Evolutionary conservation across 1,284 basidiomycete species (phyloP).

Genomic region (Sporisorium iseilematis-ciliati): DNA sequence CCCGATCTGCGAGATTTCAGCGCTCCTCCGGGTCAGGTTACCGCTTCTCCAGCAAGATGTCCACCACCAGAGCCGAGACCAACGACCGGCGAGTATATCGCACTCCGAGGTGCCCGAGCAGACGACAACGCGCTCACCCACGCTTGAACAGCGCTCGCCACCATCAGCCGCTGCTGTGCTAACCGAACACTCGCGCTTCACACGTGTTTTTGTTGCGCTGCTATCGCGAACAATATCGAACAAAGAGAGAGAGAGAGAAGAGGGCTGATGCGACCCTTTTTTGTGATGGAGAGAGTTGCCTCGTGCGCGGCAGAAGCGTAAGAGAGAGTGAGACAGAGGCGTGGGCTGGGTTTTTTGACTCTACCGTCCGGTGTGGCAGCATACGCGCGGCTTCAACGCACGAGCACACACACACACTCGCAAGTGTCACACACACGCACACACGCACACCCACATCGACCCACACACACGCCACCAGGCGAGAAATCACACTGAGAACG

Average conservation of each 20-base stretch:
- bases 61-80: no score
- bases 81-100: background rate
- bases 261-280: no score
- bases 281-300: background rate
- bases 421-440: background rate
- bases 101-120: background rate
- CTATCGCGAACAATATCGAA: no score
- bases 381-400: conserved; percentile 1
- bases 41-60: background rate
- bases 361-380: background rate
- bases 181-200: no score
- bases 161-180: no score
- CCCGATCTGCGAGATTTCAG: no score
- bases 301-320: background rate
- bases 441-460: background rate
- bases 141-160: no score
- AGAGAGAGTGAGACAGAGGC: no score
- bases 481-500: conserved; percentile 4
- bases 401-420: background rate
- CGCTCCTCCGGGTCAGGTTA: background rate
- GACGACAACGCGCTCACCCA: background rate
- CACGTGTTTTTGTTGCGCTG: no score
- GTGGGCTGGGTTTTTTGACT: background rate
- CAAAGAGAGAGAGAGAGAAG: no score
- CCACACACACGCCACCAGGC: background rate